phyloP scores from a whole-genome alignment of 75 land plant species.

The Pseudotsuga menziesii region DNA sequence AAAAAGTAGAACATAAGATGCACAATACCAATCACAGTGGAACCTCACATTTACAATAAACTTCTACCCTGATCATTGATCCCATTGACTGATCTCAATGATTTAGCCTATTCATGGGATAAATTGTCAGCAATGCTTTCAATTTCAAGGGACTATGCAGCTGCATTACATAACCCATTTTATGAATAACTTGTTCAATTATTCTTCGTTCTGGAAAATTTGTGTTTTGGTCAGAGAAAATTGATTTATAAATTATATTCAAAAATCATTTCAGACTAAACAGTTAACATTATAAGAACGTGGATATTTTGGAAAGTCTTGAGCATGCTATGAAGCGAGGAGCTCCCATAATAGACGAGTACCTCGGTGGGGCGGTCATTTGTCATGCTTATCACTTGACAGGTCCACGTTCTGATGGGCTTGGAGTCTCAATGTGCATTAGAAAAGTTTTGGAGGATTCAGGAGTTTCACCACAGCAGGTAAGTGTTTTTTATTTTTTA shows the following conservation, averaged over 20 bases:
- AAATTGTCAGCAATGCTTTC: too few relatives aligned
- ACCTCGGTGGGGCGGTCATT: constrained; percentile 13
- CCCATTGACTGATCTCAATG: too few relatives aligned
- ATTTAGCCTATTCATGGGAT: not conserved
- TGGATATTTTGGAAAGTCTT: not conserved
- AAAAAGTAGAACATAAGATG: not conserved
- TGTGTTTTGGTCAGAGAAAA: not conserved
- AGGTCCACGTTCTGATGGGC: not conserved
- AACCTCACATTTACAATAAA: not conserved
- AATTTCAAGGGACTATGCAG: not conserved
- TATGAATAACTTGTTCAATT: not conserved
- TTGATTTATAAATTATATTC: not conserved
- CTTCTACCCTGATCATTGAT: not conserved
- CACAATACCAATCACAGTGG: not conserved
- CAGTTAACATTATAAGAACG: not conserved
- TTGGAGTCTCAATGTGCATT: too few relatives aligned
- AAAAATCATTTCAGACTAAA: constrained; percentile 1
- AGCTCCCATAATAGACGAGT: too few relatives aligned
- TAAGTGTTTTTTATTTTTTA: not conserved
- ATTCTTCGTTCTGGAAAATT: too few relatives aligned
- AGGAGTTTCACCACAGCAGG: too few relatives aligned
- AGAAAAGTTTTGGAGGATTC: too few relatives aligned
- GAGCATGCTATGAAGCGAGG: constrained; percentile 48
- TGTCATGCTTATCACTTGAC: constrained; percentile 40
- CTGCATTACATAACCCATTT: not conserved